Evolutionary conservation across 371 early-diverging fungal species (phyloP).

Genomic region (Batkoa obscura): DNA sequence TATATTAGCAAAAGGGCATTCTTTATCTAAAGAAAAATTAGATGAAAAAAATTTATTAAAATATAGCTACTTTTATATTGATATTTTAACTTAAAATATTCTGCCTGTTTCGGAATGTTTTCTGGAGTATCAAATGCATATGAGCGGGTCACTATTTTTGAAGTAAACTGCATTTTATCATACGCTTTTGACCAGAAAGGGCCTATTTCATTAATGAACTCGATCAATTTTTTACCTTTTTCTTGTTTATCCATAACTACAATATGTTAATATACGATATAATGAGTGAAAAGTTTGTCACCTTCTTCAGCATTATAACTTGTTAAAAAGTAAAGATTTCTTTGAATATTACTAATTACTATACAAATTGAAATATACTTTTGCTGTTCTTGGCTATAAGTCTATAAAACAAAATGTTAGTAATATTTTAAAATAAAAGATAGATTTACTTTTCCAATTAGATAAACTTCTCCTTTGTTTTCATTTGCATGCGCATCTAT

Average conservation of each 20-base stretch:
- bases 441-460: conserved; percentile 74
- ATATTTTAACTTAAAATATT: conserved; percentile 79
- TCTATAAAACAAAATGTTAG: too few species aligned
- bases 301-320: background rate
- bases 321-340: conserved; percentile 79
- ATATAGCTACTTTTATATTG: conserved; percentile 20
- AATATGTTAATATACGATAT: background rate
- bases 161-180: background rate
- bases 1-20: conserved; percentile 29
- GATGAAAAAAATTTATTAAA: background rate
- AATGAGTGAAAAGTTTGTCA: too few species aligned
- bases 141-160: conserved; percentile 35
- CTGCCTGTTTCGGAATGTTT: conserved; percentile 51
- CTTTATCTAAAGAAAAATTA: background rate
- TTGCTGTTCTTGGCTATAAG: background rate
- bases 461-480: conserved; percentile 54
- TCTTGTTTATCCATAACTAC: background rate
- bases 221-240: background rate
- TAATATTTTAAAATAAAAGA: too few species aligned
- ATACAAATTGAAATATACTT: conserved; percentile 68
- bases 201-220: conserved; percentile 16
- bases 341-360: conserved; percentile 52
- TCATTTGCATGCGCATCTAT: conserved; percentile 65
- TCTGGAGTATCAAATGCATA: conserved; percentile 83
- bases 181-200: conserved; percentile 22